Conservation (phyloP, 2,329 filamentous ascomycete species). For the Botrytis hyacinthi region DNA sequence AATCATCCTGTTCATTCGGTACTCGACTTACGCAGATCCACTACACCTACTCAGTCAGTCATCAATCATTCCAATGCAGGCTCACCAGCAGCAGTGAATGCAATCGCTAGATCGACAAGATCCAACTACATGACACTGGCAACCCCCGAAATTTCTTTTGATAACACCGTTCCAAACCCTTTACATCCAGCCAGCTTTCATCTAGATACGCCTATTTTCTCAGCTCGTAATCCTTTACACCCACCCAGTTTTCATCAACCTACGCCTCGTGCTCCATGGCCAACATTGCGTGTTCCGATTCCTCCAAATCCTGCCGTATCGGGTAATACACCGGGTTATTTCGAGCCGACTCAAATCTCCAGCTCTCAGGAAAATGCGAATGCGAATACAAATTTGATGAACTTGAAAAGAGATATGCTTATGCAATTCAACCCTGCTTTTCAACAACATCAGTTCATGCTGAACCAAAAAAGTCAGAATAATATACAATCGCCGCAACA, state of each 20-base stretch:
- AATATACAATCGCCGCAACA: neutral
- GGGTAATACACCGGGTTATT: neutral
- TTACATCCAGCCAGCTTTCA: neutral
- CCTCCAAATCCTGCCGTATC: constrained; percentile 5
- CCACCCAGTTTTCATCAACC: constrained; percentile 3
- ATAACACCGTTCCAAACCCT: neutral
- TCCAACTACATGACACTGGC: neutral
- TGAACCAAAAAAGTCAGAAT: neutral
- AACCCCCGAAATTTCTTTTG: too few species aligned
- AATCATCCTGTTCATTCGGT: neutral
- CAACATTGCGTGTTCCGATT: neutral
- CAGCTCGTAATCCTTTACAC: neutral
- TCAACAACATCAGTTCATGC: neutral
- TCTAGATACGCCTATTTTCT: neutral
- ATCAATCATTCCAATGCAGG: neutral
- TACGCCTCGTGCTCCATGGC: constrained; percentile 1
- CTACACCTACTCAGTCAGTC: neutral
- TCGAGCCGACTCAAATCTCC: neutral
- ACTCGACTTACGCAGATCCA: neutral
- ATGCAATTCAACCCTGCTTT: neutral
- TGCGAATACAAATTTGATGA: neutral
- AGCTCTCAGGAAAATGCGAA: neutral
- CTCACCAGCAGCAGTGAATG: neutral
- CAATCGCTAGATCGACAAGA: neutral
- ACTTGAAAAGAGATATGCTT: neutral